These are phyloP conservation scores for Paramecium octaurelia DNA, from an alignment of 73 alveolate species.

Conservation along the genomic window DNA sequence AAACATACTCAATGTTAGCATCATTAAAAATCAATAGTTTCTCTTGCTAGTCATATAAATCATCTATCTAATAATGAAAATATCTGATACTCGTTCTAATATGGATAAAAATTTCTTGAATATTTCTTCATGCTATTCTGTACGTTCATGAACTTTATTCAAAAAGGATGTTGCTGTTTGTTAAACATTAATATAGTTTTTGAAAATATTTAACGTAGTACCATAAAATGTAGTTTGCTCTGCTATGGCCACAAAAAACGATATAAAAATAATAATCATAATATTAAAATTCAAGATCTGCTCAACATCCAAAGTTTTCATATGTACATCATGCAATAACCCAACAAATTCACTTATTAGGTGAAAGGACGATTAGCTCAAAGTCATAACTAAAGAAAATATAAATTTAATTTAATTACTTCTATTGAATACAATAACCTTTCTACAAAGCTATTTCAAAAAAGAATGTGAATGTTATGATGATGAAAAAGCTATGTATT, in stretches of 20 bases:
- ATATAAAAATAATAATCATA: conserved; percentile 12
- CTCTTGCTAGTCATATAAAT: conserved; percentile 11
- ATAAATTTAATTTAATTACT: too few relatives aligned
- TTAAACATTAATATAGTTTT: neutral
- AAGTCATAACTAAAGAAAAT: too few relatives aligned
- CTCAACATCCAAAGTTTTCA: neutral
- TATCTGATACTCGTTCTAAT: conserved; percentile 1
- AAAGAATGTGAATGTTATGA: too few relatives aligned
- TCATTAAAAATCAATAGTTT: conserved; percentile 23
- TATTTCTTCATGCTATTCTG: neutral
- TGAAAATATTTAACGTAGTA: neutral
- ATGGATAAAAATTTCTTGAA: conserved; percentile 18
- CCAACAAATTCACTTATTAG: too few relatives aligned
- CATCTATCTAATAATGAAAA: neutral
- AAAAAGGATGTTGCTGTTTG: neutral
- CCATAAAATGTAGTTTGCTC: conserved; percentile 4
- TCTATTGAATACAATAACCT: too few relatives aligned
- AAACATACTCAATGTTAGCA: conserved; percentile 27
- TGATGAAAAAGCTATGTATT: too few relatives aligned
- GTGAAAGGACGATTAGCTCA: too few relatives aligned
- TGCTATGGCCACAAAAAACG: conserved; percentile 1
- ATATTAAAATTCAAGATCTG: neutral
- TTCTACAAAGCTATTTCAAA: too few relatives aligned
- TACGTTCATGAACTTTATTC: neutral
- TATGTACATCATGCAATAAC: too few relatives aligned